phyloP scores from a whole-genome alignment of 2,329 filamentous ascomycete species.

The Tolypocladium inflatum region DNA sequence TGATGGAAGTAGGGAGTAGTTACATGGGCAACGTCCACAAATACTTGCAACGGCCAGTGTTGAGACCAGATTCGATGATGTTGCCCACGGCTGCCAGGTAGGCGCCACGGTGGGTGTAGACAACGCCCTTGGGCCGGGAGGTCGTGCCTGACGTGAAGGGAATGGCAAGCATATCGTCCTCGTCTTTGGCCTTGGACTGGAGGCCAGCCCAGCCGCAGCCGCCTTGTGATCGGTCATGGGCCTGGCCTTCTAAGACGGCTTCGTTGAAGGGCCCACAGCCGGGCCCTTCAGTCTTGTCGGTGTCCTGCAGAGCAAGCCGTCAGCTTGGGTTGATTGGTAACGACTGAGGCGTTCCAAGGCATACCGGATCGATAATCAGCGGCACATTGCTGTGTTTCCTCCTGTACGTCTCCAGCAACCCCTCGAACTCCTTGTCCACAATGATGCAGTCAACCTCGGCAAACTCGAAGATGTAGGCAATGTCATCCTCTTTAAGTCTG shows the following conservation, averaged over 20 bases:
- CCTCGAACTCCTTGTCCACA: conserved; percentile 71
- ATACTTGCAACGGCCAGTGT: conserved; percentile 67
- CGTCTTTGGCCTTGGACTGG: conserved; percentile 58
- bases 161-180: conserved; percentile 75
- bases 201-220: conserved; percentile 68
- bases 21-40: conserved; percentile 92
- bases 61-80: conserved; percentile 80
- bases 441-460: conserved; percentile 81
- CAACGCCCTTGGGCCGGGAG: conserved; percentile 81
- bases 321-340: neutral
- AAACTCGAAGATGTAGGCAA: conserved; percentile 84
- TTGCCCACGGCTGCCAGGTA: conserved; percentile 83
- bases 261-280: conserved; percentile 73
- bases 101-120: conserved; percentile 79
- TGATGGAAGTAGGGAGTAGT: neutral
- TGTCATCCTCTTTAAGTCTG: conserved; percentile 69
- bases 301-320: conserved; percentile 45
- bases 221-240: conserved; percentile 58
- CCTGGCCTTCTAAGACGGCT: conserved; percentile 71
- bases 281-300: conserved; percentile 64
- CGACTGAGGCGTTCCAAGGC: conserved; percentile 3
- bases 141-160: conserved; percentile 95
- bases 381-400: conserved; percentile 52
- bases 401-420: conserved; percentile 58
- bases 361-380: conserved; percentile 62